phyloP scores from a whole-genome alignment of 2,329 filamentous ascomycete genomes.

The Pseudogymnoascus sp. region DNA sequence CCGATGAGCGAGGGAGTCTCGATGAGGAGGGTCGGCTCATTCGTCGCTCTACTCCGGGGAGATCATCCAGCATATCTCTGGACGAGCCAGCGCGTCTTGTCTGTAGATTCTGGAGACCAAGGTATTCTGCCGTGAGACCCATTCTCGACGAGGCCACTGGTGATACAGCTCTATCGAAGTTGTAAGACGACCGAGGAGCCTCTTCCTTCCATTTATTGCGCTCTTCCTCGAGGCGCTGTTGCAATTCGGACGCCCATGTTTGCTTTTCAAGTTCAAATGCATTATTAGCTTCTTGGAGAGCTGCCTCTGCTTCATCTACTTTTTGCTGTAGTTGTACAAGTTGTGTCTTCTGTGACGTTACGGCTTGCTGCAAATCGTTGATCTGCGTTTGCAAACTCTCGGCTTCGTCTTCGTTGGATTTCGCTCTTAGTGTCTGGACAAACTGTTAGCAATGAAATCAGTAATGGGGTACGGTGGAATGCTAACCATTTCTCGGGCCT shows the following conservation, averaged over 20 bases:
- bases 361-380: constrained; percentile 55
- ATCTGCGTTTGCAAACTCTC: constrained; percentile 58
- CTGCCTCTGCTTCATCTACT: constrained; percentile 57
- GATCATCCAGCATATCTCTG: constrained; percentile 24
- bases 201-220: constrained; percentile 49
- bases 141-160: constrained; percentile 23
- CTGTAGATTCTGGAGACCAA: constrained; percentile 30
- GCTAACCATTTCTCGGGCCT: constrained; percentile 75
- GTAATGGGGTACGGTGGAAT: background rate
- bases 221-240: constrained; percentile 56
- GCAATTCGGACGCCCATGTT: constrained; percentile 45
- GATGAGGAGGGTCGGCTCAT: constrained; percentile 21
- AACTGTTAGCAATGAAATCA: constrained; percentile 22
- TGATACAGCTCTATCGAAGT: constrained; percentile 26
- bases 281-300: constrained; percentile 48
- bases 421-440: constrained; percentile 51
- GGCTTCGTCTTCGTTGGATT: constrained; percentile 65
- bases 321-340: constrained; percentile 54
- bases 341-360: constrained; percentile 49
- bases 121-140: constrained; percentile 26
- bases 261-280: constrained; percentile 52
- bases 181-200: constrained; percentile 21
- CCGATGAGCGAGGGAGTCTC: constrained; percentile 20
- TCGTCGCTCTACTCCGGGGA: constrained; percentile 16
- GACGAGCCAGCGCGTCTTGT: constrained; percentile 19